Evolutionary conservation across 177 flowering plant genomes (phyloP), one percentile per base, ranked within the genome.

Genomic region (Vitis hybrid): DNA sequence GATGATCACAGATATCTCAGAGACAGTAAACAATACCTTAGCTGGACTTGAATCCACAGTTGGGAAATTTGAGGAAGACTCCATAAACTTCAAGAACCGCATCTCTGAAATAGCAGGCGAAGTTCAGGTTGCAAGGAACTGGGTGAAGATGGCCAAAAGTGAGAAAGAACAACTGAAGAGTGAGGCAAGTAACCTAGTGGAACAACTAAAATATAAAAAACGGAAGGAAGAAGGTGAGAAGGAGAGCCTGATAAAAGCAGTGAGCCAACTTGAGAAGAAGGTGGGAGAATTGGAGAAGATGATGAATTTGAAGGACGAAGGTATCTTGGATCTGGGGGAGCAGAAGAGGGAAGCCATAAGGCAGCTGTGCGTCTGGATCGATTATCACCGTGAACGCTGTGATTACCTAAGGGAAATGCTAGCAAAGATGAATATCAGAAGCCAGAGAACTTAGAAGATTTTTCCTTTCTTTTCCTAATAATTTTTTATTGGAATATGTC

Each of bases 271-370:
- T 13, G 79, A 83, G 70, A 79, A 73, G 69, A 83, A 69, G 69
- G 69, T 82, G 31, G 70, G 62, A 48, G 86, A 75, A 11, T 55
- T 84, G 72, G 89, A 92, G 82, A 81, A 29, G 71, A 65, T 49
- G 67, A 62, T 85, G 77, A 79, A 78, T 66, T 87, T 83, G 77
- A 86, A 86, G 72, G 90, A 91, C 3, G 81, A 73, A 12, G 84
- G 78, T 19, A 70, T 86, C 9, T 19, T 68, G 72, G 81, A 68
- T 12, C 74, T 88, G 9, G 83, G 81, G 50, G 90, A 89, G 64
- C 93, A 89, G 83, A 93, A 93, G 76, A 79, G 81, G 59, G 97
- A 91, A 52, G 98, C 93, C 60, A 93, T 93, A 15, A 83, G 89
- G 79, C 98, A 93, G 77, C 74, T 93, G 18, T 93, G 94, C 65